Percentiles rank a stretch among this genome's conserved stretches.
These are phyloP conservation scores for Mycena alexandri DNA, from an alignment of 768 basidiomycete species.

Conservation along the genomic window DNA sequence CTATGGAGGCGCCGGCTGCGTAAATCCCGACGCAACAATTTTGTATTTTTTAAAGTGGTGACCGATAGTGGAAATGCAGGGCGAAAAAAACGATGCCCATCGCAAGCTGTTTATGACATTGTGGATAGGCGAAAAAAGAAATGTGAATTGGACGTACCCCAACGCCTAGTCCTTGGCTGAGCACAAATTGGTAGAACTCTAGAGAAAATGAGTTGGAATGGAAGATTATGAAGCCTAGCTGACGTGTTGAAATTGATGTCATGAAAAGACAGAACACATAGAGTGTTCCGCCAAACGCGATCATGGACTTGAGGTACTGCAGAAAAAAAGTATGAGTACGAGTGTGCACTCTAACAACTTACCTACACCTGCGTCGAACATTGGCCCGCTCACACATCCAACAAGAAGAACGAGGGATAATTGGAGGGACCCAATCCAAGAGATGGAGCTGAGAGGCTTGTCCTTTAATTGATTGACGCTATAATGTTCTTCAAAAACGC, in stretches of 20 bases:
- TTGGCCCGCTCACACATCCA: conserved; percentile 36
- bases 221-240: background rate
- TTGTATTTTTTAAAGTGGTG: conserved; percentile 41
- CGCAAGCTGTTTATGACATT: conserved; percentile 14
- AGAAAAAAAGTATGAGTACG: background rate
- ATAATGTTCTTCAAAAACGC: conserved; percentile 38
- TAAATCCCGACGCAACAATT: conserved; percentile 45
- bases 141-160: conserved; percentile 38
- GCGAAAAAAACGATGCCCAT: conserved; percentile 36
- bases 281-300: conserved; percentile 32
- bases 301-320: conserved; percentile 35
- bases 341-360: background rate
- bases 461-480: conserved; percentile 33
- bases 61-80: conserved; percentile 33
- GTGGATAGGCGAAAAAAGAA: background rate
- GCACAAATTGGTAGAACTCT: conserved; percentile 49
- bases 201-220: conserved; percentile 37
- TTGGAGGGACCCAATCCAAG: conserved; percentile 43
- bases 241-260: conserved; percentile 35
- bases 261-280: conserved; percentile 38
- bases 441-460: conserved; percentile 35
- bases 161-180: conserved; percentile 47
- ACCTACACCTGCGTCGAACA: conserved; percentile 35
- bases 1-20: conserved; percentile 46
- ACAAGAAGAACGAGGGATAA: conserved; percentile 37